Base-by-base conservation (phyloP, 208 protist species). In the Strigomonas culicis region DNA sequence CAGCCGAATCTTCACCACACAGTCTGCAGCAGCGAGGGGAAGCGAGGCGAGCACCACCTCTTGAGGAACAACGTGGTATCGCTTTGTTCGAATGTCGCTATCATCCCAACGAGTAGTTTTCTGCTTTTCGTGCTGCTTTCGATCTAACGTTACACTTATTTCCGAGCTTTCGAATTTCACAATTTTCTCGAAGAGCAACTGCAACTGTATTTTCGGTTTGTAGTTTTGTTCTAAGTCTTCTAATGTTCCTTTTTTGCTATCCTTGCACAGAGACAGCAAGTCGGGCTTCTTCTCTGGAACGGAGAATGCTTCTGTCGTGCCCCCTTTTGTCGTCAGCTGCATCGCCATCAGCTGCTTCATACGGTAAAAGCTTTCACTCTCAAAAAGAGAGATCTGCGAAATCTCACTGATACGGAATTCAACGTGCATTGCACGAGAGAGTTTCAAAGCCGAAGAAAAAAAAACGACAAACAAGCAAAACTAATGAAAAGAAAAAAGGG, bases 1-100 rank as follows among this genome's bases (percentile, higher is more conserved):
- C 30, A 95, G 72, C 13, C 89, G 85, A 57, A 95, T 86, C 66
- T 95, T 95, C 27, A 92, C 66, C 15, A 85, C 53, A 13, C 77
- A 81, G 55, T 90, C 76, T 0, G 74, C 66, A 30, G 82, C 72
- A n/a, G 74, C 69, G 3, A 66, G 13, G 3, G 89, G 89, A 19
- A 95, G 59, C 17, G 89, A 77, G 8, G 85, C 78, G 19, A 95
- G 51, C 39, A 95, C 67, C 0, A 80, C 84, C 59, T 92, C 80
- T 10, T 62, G 41, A 22, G 77, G 65, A 19, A 49, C 19, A 1
- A 71, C 74, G 44, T 63, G 67, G 60, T 80, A 84, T n/a, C 80
- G 77, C 31, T 77, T 69, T 17, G 86, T 95, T 6, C 82, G 77
- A 31, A 92, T 77, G 24, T 75, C 83, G 57, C 83, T 88, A 28